Percentiles rank a stretch among this genome's conserved stretches.
Evolutionary conservation across 169 alveolate genomes (phyloP).

Genomic region (Blepharisma undulans): DNA sequence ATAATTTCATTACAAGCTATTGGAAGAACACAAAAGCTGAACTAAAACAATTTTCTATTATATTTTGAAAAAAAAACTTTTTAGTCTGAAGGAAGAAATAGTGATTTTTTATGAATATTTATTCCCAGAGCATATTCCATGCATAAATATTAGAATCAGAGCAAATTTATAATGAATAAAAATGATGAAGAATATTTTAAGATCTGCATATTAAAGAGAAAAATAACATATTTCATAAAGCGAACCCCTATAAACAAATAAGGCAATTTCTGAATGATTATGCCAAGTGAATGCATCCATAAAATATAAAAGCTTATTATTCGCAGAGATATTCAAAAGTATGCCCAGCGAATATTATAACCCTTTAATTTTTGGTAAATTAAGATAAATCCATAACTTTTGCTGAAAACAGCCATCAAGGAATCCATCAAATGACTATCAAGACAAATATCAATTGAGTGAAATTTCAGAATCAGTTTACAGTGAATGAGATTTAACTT

Average conservation of each 20-base stretch:
- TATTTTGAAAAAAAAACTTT: too few relatives aligned
- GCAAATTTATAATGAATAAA: too few relatives aligned
- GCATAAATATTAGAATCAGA: too few relatives aligned
- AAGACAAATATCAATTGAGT: conserved; percentile 65
- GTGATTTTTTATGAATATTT: too few relatives aligned
- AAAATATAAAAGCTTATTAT: conserved; percentile 45
- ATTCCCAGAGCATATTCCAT: too few relatives aligned
- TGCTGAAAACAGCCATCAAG: conserved; percentile 26
- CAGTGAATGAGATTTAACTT: conserved; percentile 84
- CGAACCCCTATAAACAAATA: conserved; percentile 62
- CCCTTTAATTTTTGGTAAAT: conserved; percentile 61
- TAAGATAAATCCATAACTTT: conserved; percentile 49
- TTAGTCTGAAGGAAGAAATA: too few relatives aligned
- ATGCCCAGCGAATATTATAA: conserved; percentile 68
- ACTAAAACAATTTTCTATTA: too few relatives aligned
- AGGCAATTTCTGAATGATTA: conserved; percentile 49
- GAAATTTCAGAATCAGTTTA: conserved; percentile 83
- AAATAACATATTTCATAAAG: conserved; percentile 66
- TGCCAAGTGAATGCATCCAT: conserved; percentile 32
- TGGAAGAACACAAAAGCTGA: too few relatives aligned
- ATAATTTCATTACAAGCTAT: too few relatives aligned
- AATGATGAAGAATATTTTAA: too few relatives aligned
- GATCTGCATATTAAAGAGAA: too few relatives aligned
- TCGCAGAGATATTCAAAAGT: conserved; percentile 41
- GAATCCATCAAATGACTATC: conserved; percentile 28